Evolutionary conservation across 192 early-diverging fungal species (phyloP), one percentile per base, ranked within the genome.

Genomic region (Kickxella alabastrina): DNA sequence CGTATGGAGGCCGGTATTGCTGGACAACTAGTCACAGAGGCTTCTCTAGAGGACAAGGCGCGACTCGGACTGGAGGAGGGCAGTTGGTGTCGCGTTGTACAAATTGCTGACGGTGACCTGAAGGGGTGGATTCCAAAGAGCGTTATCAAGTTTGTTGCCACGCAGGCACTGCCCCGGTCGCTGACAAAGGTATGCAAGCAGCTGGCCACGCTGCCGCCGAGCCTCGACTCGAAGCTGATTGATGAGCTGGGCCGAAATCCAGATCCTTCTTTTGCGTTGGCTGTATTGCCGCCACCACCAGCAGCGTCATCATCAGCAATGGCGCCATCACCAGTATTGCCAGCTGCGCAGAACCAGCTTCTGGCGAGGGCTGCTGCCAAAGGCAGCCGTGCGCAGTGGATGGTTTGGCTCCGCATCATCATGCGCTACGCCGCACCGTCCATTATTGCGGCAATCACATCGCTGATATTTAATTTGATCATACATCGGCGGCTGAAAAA

Each of bases 111-210:
- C 32, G 71, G 70, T 14, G 68, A 73, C 25, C 48, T 74, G 19
- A 71, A 63, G 54, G 77, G 77, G 22, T 75, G 77, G 71, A 63
- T 79, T 19, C 77, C 77, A 0, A 62, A 57, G 25, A 62, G 63
- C 14, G 77, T 79, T 8, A 62, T 79, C 38, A 65, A 65, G 55
- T 79, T 79, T 39, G 58, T 79, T 40, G 77, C 77, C 43, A 74
- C 70, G 1, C 66, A 79, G 57, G 77, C 77, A 0, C 50, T 79
- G 49, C 77, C 77, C 21, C 62, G 59, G 17, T 79, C 77, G 28
- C 63, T 79, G 45, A 56, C 52, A n/a, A 78, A 78, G 52, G 76
- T 73, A 10, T 64, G 61, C 36, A 42, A 35, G 17, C 65, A 65
- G 65, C 27, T 78, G 25, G 46, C 60, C 3, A 17, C 2, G 4